A percentile compares a stretch with the other conserved stretches of the same genome.
phyloP scores from a whole-genome alignment of 192 early-diverging fungal genomes.

The Podila epigama region DNA sequence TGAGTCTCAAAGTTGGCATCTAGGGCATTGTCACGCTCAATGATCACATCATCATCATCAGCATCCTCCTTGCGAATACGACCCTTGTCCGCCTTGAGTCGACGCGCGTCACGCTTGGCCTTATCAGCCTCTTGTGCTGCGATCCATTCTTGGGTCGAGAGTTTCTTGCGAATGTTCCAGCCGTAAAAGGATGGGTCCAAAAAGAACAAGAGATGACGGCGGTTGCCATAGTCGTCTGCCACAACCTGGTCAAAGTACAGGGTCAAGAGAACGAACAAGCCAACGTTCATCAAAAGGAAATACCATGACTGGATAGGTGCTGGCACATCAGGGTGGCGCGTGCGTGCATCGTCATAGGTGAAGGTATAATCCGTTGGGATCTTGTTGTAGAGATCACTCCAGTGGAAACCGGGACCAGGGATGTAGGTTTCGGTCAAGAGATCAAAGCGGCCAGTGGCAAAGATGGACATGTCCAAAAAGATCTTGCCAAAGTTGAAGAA shows the following conservation, averaged over 20 bases:
- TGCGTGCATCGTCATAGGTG: slow-evolving; percentile 47
- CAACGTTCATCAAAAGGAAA: slow-evolving; percentile 70
- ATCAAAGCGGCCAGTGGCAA: slow-evolving; percentile 58
- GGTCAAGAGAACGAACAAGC: slow-evolving; percentile 63
- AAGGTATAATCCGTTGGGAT: slow-evolving; percentile 55
- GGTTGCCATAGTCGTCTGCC: slow-evolving; percentile 76
- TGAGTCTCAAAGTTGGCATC: slow-evolving; percentile 46
- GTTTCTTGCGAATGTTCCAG: slow-evolving; percentile 49
- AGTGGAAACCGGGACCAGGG: slow-evolving; percentile 70
- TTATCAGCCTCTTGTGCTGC: slow-evolving; percentile 34
- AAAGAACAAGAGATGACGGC: slow-evolving; percentile 62
- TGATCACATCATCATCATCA: slow-evolving; percentile 62
- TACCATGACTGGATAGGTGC: slow-evolving; percentile 68
- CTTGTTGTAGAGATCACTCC: slow-evolving; percentile 54
- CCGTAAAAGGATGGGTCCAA: slow-evolving; percentile 76
- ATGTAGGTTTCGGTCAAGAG: slow-evolving; percentile 65
- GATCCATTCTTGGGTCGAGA: slow-evolving; percentile 53
- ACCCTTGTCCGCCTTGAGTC: slow-evolving; percentile 16
- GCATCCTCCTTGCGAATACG: slow-evolving; percentile 23
- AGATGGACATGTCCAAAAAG: slow-evolving; percentile 72
- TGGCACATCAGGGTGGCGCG: slow-evolving; percentile 61
- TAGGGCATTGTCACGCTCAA: slow-evolving; percentile 51
- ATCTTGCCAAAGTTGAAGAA: slow-evolving; percentile 72
- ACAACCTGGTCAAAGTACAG: slow-evolving; percentile 83
- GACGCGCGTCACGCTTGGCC: slow-evolving; percentile 17